Percentiles rank a stretch among this genome's conserved stretches.
These are phyloP conservation scores for Fagopyrum homotropicum DNA, from an alignment of 148 eudicot species.

Conservation along the genomic window DNA sequence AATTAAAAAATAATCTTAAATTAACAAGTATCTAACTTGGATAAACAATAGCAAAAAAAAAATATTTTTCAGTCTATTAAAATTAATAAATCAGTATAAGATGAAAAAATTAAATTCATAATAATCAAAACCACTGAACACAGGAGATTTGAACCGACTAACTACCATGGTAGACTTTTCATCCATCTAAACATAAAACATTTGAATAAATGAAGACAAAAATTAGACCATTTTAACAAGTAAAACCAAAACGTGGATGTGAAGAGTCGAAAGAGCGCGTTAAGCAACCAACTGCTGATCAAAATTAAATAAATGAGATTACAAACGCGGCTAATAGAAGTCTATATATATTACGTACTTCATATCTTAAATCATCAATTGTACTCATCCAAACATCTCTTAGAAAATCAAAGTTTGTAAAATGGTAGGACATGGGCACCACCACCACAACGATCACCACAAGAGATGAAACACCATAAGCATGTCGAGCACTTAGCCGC, in stretches of 20 bases:
- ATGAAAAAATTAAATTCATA: too few species aligned
- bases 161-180: neutral
- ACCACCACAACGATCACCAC: slow-evolving; percentile 15
- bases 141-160: neutral
- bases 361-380: neutral
- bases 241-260: neutral
- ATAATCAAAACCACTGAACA: too few species aligned
- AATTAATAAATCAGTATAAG: too few species aligned
- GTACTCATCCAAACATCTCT: neutral
- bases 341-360: neutral
- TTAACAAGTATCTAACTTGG: too few species aligned
- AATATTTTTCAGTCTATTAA: too few species aligned
- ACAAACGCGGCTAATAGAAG: neutral
- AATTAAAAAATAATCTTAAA: too few species aligned
- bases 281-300: neutral
- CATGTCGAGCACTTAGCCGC: slow-evolving; percentile 24
- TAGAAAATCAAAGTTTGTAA: neutral
- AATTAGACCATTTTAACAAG: neutral
- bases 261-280: neutral
- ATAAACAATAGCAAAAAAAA: too few species aligned
- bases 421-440: slow-evolving; percentile 2
- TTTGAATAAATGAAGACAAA: neutral
- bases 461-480: slow-evolving; percentile 29
- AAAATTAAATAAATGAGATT: neutral
- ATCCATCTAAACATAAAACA: neutral